These are phyloP conservation scores for Mortierella hygrophila DNA, from an alignment of 192 early-diverging fungal genomes.

Conservation along the genomic window DNA sequence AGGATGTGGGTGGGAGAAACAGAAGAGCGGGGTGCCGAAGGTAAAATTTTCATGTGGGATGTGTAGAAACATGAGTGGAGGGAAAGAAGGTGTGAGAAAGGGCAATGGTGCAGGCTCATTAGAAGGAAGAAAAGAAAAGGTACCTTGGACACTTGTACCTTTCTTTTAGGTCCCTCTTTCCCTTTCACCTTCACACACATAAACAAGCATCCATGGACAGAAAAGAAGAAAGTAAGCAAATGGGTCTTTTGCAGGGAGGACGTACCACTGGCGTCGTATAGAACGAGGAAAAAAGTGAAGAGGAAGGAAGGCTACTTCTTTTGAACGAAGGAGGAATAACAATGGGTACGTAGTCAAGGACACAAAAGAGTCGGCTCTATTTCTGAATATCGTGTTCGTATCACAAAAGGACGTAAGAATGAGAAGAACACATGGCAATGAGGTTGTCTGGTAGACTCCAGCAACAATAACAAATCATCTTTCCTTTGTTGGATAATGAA, in stretches of 20 bases:
- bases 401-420: neutral
- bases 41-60: constrained; percentile 3
- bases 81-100: neutral
- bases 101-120: neutral
- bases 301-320: neutral
- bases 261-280: neutral
- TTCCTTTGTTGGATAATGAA: neutral
- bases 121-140: neutral
- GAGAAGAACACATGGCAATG: neutral
- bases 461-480: neutral
- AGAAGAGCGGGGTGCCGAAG: neutral
- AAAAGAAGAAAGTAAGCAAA: neutral
- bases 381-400: neutral
- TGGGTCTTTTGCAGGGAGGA: neutral
- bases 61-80: neutral
- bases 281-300: neutral
- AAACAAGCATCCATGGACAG: neutral
- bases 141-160: neutral
- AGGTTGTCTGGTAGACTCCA: neutral
- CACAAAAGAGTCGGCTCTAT: neutral
- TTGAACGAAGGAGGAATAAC: neutral
- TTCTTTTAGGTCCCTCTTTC: neutral
- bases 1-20: neutral
- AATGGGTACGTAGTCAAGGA: neutral
- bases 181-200: neutral